A percentile compares a stretch with the other conserved stretches of the same genome.
Conservation (phyloP, 2,329 filamentous ascomycete genomes). For the Talaromyces sp. region DNA sequence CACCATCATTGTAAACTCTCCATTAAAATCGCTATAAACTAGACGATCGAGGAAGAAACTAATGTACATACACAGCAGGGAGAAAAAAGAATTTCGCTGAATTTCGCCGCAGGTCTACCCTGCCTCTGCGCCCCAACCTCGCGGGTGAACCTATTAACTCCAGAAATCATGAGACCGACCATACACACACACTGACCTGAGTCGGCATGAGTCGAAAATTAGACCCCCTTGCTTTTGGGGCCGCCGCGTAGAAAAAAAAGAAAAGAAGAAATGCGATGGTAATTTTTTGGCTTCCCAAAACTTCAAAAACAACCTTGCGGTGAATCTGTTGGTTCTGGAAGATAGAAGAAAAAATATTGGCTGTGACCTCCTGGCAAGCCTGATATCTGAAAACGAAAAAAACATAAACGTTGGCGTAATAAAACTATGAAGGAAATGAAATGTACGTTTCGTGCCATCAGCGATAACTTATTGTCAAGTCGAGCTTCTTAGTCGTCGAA, state of each 20-base stretch:
- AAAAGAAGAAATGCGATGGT: not conserved
- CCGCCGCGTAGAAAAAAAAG: not conserved
- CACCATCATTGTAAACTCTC: not conserved
- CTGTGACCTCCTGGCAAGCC: not conserved
- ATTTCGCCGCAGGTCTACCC: slow-evolving; percentile 7
- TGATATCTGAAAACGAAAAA: not conserved
- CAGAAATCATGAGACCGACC: not conserved
- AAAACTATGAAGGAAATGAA: not conserved
- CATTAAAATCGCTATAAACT: not conserved
- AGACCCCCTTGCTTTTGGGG: not conserved
- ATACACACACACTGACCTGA: not conserved
- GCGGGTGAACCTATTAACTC: slow-evolving; percentile 3
- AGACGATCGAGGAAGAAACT: not conserved
- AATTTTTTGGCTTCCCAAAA: not conserved
- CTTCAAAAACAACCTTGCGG: not conserved
- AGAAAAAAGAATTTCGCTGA: slow-evolving; percentile 1
- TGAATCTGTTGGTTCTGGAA: not conserved
- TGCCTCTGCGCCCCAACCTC: slow-evolving; percentile 8
- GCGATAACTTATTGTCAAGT: not conserved
- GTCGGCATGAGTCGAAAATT: not conserved
- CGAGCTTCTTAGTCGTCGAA: not conserved
- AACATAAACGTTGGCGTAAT: not conserved
- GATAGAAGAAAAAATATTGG: not conserved
- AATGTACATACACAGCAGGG: slow-evolving; percentile 8
- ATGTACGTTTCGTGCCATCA: not conserved